Evolutionary conservation across 352 stramenopile genomes (phyloP).

Genomic region (Phytopythium montanum): DNA sequence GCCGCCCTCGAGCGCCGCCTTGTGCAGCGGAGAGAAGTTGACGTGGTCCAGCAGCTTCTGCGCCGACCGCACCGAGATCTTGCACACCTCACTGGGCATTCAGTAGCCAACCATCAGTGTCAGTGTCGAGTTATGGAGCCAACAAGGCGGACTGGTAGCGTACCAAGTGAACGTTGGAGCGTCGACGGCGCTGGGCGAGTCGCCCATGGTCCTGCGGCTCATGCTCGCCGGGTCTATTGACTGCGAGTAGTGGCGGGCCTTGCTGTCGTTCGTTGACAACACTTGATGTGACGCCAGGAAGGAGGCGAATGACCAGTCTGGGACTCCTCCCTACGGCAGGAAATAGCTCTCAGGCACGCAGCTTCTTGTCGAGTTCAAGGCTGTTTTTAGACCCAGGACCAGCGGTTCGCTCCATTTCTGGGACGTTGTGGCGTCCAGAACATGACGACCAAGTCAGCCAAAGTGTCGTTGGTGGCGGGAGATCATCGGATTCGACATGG

Average conservation of each 20-base stretch:
- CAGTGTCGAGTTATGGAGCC: not conserved
- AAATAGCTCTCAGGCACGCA: not conserved
- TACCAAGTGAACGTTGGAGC: slow-evolving; percentile 74
- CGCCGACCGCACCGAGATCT: slow-evolving; percentile 83
- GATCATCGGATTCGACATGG: not conserved
- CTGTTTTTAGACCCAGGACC: not conserved
- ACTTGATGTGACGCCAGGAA: not conserved
- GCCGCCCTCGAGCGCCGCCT: slow-evolving; percentile 63
- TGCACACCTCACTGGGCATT: slow-evolving; percentile 73
- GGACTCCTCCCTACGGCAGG: not conserved
- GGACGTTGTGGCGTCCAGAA: not conserved
- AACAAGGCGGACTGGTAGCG: not conserved
- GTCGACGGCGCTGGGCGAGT: slow-evolving; percentile 27
- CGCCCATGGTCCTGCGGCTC: slow-evolving; percentile 13
- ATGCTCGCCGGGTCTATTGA: not conserved
- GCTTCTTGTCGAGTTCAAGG: not conserved
- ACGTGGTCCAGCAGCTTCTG: slow-evolving; percentile 87
- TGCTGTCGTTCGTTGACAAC: not conserved
- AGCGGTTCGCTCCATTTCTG: not conserved
- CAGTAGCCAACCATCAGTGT: not conserved
- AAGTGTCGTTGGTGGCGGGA: not conserved
- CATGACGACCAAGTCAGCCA: not conserved
- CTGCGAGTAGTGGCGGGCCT: not conserved
- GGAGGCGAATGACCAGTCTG: not conserved
- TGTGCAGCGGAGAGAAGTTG: slow-evolving; percentile 86